Base-by-base conservation (phyloP, 257 asterid species). In the Ballota nigra region DNA sequence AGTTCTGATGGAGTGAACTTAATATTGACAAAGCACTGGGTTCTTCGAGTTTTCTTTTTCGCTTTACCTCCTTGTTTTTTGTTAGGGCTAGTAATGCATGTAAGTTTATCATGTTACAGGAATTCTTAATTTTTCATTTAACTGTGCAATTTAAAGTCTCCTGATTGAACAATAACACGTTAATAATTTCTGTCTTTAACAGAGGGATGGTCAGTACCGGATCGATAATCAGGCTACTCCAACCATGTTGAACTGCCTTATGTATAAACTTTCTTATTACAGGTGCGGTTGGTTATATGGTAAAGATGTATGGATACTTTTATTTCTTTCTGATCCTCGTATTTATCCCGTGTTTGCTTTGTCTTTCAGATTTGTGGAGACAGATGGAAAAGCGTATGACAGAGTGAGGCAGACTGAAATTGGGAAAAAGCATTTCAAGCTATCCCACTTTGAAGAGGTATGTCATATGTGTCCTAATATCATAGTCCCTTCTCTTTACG, bases 201-300 rank as follows among this genome's bases (percentile, higher is more conserved):
- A 95, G 99, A 95, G 98, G 79, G 99, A 95, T 81, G 99, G 99
- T 18, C 98, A 92, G 82, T 95, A 95, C 87, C 89, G 98, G 83
- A 95, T 95, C 19, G 98, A 95, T 80, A 76, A 89, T 72, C 87
- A 92, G 77, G 99, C 99, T 68, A 95, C 99, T 69, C 96, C 92
- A 31, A 95, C 99, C 78, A 95, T 92, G 98, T 90, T 95, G 65
- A 95, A 95, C 86, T 74, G 83, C 79, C 99, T 95, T 69, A 92
- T 95, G 99, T 95, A 95, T 92, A 95, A 88, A 80, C 98, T 95
- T 58, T 92, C 96, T 15, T 95, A 95, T 83, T 90, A 85, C 96
- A 92, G 98, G 98, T 95, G 79, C 29, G 9, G 59, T 19, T 51
- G 9, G 59, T 19, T 51, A 47, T 36, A 26, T 73, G 74, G 71